Evolutionary conservation across 257 asterid genomes (phyloP), one percentile per base, ranked within the genome.

Genomic region (Solanum clarkiae): DNA sequence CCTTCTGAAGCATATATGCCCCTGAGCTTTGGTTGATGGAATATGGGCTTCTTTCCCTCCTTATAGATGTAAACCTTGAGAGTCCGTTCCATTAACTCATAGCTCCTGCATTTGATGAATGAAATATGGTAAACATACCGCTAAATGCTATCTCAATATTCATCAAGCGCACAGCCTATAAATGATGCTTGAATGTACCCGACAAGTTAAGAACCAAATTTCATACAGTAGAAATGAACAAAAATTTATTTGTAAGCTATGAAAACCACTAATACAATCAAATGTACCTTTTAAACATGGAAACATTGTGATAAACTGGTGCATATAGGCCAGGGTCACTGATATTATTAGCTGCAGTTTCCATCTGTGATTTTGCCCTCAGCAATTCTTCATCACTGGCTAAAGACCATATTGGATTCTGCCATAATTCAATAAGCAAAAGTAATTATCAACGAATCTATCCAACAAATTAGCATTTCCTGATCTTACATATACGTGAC

Each of bases 1-100:
- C 97, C 97, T 83, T 95, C 97, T 0, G 98, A 95, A 70, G 80
- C 80, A 81, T 95, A 95, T 82, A 93, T 93, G 74, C 98, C 97
- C 8, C 71, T 89, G 8, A 95, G 93, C 87, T 86, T 89, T 11
- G 92, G 88, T 84, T 91, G 86, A 51, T 95, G 98, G 89, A 95
- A 95, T 69, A 95, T 63, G 0, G 98, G 98, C 84, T 56, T 88
- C 80, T 92, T 90, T 70, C 98, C 97, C 87, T 93, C 98, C 12
- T 44, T 55, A 29, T 95, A 93, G 49, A 92, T 84, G 88, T 92
- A 93, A 63, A 95, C 89, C 89, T 93, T 95, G 9, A 95, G 91
- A 20, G 84, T 90, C 88, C 85, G 86, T 85, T 93, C 95, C 98
- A 95, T 95, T 24, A 95, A 80, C 68, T 93, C 94, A 45, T 95